Base-by-base conservation (phyloP, 2,329 filamentous ascomycete species). In the Alternaria tenuissima region DNA sequence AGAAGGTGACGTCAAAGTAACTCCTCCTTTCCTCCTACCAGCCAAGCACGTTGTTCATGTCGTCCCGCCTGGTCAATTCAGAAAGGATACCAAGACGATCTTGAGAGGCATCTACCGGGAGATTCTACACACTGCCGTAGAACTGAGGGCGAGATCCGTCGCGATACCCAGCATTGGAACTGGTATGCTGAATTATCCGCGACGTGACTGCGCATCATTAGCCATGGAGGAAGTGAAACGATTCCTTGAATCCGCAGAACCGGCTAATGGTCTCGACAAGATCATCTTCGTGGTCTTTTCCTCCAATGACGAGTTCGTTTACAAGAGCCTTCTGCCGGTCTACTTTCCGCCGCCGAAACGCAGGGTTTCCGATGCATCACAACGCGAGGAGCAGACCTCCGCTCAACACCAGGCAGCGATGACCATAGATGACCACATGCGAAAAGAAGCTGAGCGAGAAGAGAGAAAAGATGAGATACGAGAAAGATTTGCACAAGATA, bases 161-260 rank as follows among this genome's bases (percentile, higher is more conserved):
- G 76, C 74, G 1, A 72, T 78, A 30, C 75, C 76, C 3, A 57
- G 69, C 8, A 73, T 78, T 24, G 75, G 76, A 16, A 76, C 72
- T 1, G 76, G 75, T 0, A 65, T 63, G 62, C 62, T 74, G 4
- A 70, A 67, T 7, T 75, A 72, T 44, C 75, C 75, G 14, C 42
- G 57, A 18, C 67, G 66, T 8, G 74, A 76, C 39, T 66, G 64
- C 18, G 72, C 72, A n/a, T 60, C 71, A 0, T 48, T 77, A 16
- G 75, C 75, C 1, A 66, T 78, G 55, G 73, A 75, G 46, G 76
- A 78, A 59, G 67, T 76, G 3, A 73, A 74, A 34, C 61, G 64
- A 1, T 78, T 74, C 34, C 57, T 78, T 1, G 72, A 77, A 43
- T 63, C 67, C 0, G 55, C 55, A 4, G 65, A 71, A 20, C 54